Evolutionary conservation across 2,329 filamentous ascomycete genomes (phyloP).

Genomic region (Triangularia setosa): DNA sequence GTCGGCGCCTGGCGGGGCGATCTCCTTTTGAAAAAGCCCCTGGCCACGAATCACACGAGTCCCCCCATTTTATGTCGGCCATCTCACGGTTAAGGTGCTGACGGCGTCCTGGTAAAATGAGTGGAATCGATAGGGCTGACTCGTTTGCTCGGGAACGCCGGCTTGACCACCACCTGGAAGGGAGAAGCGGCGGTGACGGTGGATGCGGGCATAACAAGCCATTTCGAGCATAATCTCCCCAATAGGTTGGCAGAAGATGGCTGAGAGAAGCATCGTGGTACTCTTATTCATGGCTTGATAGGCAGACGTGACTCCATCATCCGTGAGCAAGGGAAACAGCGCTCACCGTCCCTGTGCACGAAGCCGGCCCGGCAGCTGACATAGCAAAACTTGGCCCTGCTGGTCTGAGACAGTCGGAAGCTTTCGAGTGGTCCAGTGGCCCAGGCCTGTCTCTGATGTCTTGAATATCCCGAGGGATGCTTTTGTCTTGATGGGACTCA

Average conservation of each 20-base stretch:
- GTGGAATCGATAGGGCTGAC: not conserved
- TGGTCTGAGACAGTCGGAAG: constrained; percentile 3
- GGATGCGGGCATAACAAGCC: not conserved
- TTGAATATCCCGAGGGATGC: constrained; percentile 4
- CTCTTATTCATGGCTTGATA: not conserved
- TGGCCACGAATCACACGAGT: not conserved
- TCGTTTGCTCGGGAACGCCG: not conserved
- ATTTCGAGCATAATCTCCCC: not conserved
- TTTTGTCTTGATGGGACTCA: not conserved
- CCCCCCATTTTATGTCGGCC: not conserved
- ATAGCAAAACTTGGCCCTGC: constrained; percentile 2
- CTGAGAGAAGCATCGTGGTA: not conserved
- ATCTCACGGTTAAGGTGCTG: not conserved
- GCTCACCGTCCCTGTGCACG: not conserved
- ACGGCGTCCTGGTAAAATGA: not conserved
- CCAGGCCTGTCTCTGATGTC: constrained; percentile 2
- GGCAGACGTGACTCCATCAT: not conserved
- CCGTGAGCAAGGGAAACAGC: not conserved
- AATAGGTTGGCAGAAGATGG: not conserved
- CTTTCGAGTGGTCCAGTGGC: not conserved
- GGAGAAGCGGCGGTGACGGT: not conserved
- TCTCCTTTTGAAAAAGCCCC: not conserved
- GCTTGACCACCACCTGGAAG: not conserved
- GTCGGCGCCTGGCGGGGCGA: not conserved
- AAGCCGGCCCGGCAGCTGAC: not conserved